Conservation (phyloP, 106 monocot species). For the Acorus gramineus region DNA sequence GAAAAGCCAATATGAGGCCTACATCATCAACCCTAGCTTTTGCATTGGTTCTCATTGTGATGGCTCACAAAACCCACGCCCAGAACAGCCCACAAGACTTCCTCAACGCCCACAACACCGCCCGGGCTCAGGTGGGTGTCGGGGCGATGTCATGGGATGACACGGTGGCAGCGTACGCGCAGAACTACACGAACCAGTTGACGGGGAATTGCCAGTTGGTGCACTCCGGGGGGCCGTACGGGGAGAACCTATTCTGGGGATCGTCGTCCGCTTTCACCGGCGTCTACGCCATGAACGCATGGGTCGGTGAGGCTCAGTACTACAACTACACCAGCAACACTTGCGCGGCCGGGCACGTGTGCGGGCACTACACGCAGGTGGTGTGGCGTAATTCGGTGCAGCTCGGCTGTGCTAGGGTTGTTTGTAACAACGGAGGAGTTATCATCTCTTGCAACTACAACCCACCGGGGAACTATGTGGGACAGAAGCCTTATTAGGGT, state of each 20-base stretch:
- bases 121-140: no score
- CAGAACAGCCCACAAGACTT: no score
- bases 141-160: conserved; percentile 5
- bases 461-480: conserved; percentile 33
- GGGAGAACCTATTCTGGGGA: conserved; percentile 52
- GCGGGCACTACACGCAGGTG: conserved; percentile 23
- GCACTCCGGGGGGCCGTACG: conserved; percentile 32
- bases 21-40: no score
- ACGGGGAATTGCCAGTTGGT: conserved; percentile 17
- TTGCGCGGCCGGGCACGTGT: conserved; percentile 17
- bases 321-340: conserved; percentile 19
- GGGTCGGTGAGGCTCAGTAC: conserved; percentile 27
- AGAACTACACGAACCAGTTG: conserved; percentile 23
- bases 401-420: conserved; percentile 34
- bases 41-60: no score
- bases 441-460: conserved; percentile 42
- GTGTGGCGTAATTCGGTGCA: conserved; percentile 31
- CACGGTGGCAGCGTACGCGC: conserved; percentile 21
- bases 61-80: no score
- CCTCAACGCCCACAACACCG: no score
- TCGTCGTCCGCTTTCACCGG: conserved; percentile 8
- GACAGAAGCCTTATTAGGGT: conserved; percentile 25
- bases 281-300: conserved; percentile 10
- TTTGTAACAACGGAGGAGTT: conserved; percentile 22
- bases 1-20: no score